Base-by-base conservation (phyloP, 192 early-diverging fungal species). In the Mycoemilia scoparia region DNA sequence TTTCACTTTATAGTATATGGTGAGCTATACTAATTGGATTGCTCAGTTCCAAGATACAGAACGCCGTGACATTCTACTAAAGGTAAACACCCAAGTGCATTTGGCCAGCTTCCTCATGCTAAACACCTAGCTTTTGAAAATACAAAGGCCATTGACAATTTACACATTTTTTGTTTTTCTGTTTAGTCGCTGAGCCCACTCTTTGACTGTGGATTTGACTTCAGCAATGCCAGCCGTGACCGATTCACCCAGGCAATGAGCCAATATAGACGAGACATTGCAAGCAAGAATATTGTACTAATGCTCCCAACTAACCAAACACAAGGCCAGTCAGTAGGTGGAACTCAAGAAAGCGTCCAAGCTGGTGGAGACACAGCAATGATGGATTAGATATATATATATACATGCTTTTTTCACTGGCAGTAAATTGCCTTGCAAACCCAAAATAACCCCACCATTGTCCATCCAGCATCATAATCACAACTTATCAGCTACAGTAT, bases 221-320 rank as follows among this genome's bases (percentile, higher is more conserved):
- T 62, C 12, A 40, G 33, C 2, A 30, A 43, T 3, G 25, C 22
- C 11, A 62, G 56, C 38, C 52, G 59, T 32, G 59, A 62, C 32
- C 24, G 38, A 27, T 57, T 57, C 20, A 57, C 60, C 7, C 49
- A 52, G 45, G 54, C 54, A 5, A 26, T 57, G 36, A 41, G 51
- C 9, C 49, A 57, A 22, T 63, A 57, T 23, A 45, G 60, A 35
- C 21, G 54, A 10, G 49, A 53, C 34, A 52, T 49, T 3, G 44
- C 54, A 0, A 28, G 45, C 1, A 56, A 63, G 46, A 63, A 63
- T 29, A 39, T 63, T 16, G 46, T 57, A 8, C 32, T 63, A 36
- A 63, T 63, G 60, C 50, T 63, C 17, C 60, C 60, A 9, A 51
- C 60, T 5, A 42, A 46, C 24, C 59, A 62, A 49, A 62, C 59